These are phyloP conservation scores for Singerocomus rubriflavus DNA, from an alignment of 1,284 basidiomycete genomes.

Conservation along the genomic window DNA sequence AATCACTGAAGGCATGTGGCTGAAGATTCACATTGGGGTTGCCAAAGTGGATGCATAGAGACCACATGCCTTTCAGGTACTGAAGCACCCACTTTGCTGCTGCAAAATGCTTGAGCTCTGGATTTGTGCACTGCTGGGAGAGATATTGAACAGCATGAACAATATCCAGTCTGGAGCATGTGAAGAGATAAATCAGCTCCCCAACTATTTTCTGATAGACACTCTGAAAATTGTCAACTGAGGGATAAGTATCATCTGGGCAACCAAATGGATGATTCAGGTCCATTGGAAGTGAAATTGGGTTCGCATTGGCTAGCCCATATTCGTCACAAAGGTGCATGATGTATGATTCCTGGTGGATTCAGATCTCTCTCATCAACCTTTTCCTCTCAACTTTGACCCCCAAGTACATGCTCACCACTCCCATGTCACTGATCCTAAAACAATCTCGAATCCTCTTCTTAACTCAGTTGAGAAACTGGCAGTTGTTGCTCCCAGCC, in stretches of 20 bases:
- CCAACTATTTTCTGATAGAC: constrained; percentile 1
- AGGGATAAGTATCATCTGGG: neutral
- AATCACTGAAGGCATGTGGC: neutral
- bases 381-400: constrained; percentile 1
- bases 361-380: neutral
- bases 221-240: neutral
- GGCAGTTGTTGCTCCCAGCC: neutral
- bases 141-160: neutral
- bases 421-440: constrained; percentile 7
- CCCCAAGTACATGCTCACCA: constrained; percentile 7
- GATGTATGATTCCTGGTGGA: constrained; percentile 14
- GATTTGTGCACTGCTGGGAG: neutral
- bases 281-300: constrained; percentile 4
- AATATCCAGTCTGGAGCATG: neutral
- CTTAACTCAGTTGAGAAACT: constrained; percentile 6
- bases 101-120: neutral
- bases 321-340: neutral
- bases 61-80: neutral
- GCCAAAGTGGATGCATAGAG: neutral
- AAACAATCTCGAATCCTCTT: neutral
- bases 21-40: neutral
- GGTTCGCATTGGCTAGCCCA: neutral
- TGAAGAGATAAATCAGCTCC: constrained; percentile 4
- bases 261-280: neutral
- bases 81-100: neutral